Percentiles rank a stretch among this genome's conserved stretches.
Evolutionary conservation across 805 yeast genomes (phyloP).

Genomic region (Saturnispora besseyi): DNA sequence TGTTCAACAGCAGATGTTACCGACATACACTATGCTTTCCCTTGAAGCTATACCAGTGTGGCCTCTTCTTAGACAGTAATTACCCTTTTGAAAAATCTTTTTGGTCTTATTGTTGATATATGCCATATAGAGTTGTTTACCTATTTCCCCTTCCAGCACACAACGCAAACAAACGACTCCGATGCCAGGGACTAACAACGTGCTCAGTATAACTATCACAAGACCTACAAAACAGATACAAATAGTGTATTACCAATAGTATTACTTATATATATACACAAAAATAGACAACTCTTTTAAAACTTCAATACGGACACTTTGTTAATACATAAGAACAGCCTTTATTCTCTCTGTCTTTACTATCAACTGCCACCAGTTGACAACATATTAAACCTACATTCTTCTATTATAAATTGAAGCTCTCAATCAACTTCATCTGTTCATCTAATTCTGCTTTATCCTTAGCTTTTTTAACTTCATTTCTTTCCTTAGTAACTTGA

Average conservation of each 20-base stretch:
- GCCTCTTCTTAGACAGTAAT: neutral
- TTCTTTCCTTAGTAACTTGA: slow-evolving; percentile 18
- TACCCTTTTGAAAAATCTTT: neutral
- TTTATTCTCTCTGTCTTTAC: too few species aligned
- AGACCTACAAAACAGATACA: too few species aligned
- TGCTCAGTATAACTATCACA: neutral
- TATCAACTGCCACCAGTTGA: slow-evolving; percentile 2
- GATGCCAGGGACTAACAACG: neutral
- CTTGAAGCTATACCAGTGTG: neutral
- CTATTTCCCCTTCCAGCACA: neutral
- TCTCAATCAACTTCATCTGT: slow-evolving; percentile 42
- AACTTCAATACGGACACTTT: too few species aligned
- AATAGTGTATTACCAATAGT: neutral
- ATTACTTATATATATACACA: neutral
- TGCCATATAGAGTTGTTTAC: neutral
- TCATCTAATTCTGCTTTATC: slow-evolving; percentile 34
- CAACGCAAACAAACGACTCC: neutral
- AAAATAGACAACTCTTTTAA: too few species aligned
- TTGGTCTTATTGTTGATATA: neutral
- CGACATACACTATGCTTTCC: neutral
- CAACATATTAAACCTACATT: neutral
- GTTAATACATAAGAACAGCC: too few species aligned
- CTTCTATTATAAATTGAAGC: slow-evolving; percentile 27
- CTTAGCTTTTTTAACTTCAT: slow-evolving; percentile 22
- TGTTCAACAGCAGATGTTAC: neutral